Evolutionary conservation across 2,329 filamentous ascomycete species (phyloP).

Genomic region (Ploettnerulaceae sp.): DNA sequence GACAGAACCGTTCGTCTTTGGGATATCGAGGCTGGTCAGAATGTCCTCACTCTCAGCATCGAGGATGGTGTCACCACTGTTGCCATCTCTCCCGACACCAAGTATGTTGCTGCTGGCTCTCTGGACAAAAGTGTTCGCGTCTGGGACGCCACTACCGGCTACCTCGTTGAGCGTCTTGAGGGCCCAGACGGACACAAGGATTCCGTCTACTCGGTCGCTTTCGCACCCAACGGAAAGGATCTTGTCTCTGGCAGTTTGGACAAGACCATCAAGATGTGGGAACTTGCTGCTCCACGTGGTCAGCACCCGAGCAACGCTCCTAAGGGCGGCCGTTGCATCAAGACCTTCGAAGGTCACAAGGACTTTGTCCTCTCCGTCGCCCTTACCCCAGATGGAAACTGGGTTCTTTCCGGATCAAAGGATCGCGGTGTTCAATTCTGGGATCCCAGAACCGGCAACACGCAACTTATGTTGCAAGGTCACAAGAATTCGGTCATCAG

Average conservation of each 20-base stretch:
- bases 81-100: conserved; percentile 91
- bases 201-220: conserved; percentile 93
- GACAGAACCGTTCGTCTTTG: conserved; percentile 92
- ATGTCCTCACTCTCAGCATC: conserved; percentile 81
- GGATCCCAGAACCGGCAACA: conserved; percentile 89
- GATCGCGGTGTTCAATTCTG: conserved; percentile 98
- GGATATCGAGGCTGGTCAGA: conserved; percentile 83
- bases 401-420: conserved; percentile 97
- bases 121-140: conserved; percentile 97
- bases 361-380: conserved; percentile 97
- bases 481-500: conserved; percentile 99
- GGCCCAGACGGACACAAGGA: conserved; percentile 94
- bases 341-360: conserved; percentile 97
- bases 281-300: conserved; percentile 68
- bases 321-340: conserved; percentile 88
- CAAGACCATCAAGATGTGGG: conserved; percentile 99
- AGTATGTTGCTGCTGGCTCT: conserved; percentile 89
- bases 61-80: conserved; percentile 98
- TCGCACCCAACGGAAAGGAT: conserved; percentile 87
- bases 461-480: conserved; percentile 96
- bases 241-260: conserved; percentile 93
- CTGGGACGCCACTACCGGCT: conserved; percentile 86
- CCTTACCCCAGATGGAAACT: conserved; percentile 85
- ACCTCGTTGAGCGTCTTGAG: conserved; percentile 85
- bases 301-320: conserved; percentile 61